Conservation (phyloP, 1,284 basidiomycete genomes). For the Ceratobasidium sp. region DNA sequence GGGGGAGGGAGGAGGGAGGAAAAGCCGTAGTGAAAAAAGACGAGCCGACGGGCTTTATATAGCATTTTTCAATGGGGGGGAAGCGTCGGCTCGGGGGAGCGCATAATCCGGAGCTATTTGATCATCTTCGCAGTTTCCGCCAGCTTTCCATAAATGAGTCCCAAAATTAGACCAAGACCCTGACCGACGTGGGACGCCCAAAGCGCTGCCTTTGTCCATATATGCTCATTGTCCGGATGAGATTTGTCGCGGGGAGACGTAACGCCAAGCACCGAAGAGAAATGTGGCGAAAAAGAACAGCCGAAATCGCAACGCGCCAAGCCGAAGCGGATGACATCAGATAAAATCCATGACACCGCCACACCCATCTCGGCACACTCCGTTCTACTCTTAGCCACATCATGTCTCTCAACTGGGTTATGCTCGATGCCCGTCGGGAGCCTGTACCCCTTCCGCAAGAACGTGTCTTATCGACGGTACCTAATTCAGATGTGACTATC, state of each 20-base stretch:
- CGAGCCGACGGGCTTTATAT: not conserved
- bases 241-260: too few relatives aligned
- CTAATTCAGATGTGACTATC: slow-evolving; percentile 69
- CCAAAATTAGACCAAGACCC: not conserved
- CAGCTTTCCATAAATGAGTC: not conserved
- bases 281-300: not conserved
- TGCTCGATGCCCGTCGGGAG: slow-evolving; percentile 69
- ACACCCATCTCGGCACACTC: not conserved
- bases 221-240: too few relatives aligned
- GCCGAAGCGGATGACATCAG: too few relatives aligned
- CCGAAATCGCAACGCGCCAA: not conserved
- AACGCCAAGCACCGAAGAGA: not conserved
- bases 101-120: not conserved
- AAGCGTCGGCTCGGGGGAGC: too few relatives aligned
- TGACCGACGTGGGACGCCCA: slow-evolving; percentile 1
- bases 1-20: slow-evolving; percentile 1
- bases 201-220: too few relatives aligned
- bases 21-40: not conserved
- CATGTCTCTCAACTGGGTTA: slow-evolving; percentile 84
- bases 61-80: not conserved
- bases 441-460: slow-evolving; percentile 77
- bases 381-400: slow-evolving; percentile 46
- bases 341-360: not conserved
- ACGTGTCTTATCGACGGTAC: slow-evolving; percentile 67
- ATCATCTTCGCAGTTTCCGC: too few relatives aligned